Conservation (phyloP, 495 filamentous ascomycete genomes). For the Cairneyella variabilis region DNA sequence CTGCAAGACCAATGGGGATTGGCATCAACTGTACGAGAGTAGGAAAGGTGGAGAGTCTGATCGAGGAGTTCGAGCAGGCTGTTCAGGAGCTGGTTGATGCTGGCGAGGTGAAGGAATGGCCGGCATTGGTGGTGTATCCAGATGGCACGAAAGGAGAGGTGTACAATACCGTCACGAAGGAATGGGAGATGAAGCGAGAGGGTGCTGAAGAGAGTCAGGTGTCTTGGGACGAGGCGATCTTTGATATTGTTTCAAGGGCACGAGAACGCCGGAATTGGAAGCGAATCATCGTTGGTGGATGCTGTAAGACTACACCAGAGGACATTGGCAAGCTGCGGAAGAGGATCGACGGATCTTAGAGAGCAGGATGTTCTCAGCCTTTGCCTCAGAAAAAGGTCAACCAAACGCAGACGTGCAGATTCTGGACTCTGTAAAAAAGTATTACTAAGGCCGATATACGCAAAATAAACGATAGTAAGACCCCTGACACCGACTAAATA, state of each 20-base stretch:
- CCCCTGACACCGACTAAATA: too few species aligned
- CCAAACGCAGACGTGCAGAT: too few species aligned
- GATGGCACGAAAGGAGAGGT: conserved; percentile 65
- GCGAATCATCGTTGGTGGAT: conserved; percentile 54
- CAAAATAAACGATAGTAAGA: too few species aligned
- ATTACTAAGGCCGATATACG: too few species aligned
- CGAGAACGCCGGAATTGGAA: conserved; percentile 53
- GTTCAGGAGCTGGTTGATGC: conserved; percentile 31
- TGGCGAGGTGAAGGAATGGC: conserved; percentile 32
- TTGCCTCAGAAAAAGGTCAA: too few species aligned
- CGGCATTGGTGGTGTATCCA: conserved; percentile 60
- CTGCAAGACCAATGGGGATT: conserved; percentile 50
- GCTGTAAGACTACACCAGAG: conserved; percentile 51
- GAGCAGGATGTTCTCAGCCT: too few species aligned
- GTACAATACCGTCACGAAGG: conserved; percentile 58
- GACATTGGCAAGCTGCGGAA: conserved; percentile 46
- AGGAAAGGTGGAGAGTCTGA: conserved; percentile 43
- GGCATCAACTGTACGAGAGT: conserved; percentile 67
- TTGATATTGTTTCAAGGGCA: conserved; percentile 50
- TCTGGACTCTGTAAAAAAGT: too few species aligned
- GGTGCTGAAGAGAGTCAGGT: conserved; percentile 17
- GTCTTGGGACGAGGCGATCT: conserved; percentile 52
- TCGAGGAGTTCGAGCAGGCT: conserved; percentile 41
- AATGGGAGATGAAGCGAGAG: conserved; percentile 48
- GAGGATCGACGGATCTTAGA: conserved; percentile 16